Evolutionary conservation across 2,329 filamentous ascomycete species (phyloP).

Genomic region (Ilyonectria robusta): DNA sequence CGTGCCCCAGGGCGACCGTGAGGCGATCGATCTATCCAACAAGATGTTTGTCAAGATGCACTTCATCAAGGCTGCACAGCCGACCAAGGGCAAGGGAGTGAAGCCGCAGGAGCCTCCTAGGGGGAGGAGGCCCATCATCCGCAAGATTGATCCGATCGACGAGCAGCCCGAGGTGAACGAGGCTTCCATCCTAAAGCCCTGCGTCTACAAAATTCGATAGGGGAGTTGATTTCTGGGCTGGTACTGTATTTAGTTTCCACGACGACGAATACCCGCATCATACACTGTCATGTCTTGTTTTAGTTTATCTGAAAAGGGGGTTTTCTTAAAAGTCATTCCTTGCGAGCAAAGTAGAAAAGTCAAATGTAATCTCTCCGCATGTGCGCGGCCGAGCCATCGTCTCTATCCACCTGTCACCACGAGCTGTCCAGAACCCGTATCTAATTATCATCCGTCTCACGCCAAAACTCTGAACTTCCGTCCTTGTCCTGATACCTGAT

Average conservation of each 20-base stretch:
- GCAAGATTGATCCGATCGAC: slow-evolving; percentile 67
- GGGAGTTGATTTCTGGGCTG: slow-evolving; percentile 2
- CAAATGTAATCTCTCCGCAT: slow-evolving; percentile 29
- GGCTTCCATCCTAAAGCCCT: slow-evolving; percentile 84
- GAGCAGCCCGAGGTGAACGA: slow-evolving; percentile 76
- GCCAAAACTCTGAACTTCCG: slow-evolving; percentile 26
- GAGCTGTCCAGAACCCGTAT: slow-evolving; percentile 31
- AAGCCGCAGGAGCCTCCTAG: slow-evolving; percentile 69
- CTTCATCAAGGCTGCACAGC: slow-evolving; percentile 87
- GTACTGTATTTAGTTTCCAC: slow-evolving; percentile 32
- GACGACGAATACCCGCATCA: slow-evolving; percentile 35
- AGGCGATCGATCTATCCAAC: slow-evolving; percentile 85
- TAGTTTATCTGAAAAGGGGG: slow-evolving; percentile 31
- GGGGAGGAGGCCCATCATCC: slow-evolving; percentile 68
- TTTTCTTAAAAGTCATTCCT: slow-evolving; percentile 31
- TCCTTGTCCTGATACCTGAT: slow-evolving; percentile 22
- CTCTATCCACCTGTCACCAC: slow-evolving; percentile 38
- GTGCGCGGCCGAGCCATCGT: slow-evolving; percentile 33
- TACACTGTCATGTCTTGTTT: slow-evolving; percentile 35
- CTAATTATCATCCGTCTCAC: slow-evolving; percentile 42
- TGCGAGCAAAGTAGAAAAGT: slow-evolving; percentile 29
- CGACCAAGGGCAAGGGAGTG: slow-evolving; percentile 82
- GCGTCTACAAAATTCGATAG: slow-evolving; percentile 92
- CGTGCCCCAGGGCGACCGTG: slow-evolving; percentile 77
- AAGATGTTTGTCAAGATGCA: slow-evolving; percentile 99